These are phyloP conservation scores for Colletotrichum tropicale DNA, from an alignment of 2,329 filamentous ascomycete species.

Conservation along the genomic window DNA sequence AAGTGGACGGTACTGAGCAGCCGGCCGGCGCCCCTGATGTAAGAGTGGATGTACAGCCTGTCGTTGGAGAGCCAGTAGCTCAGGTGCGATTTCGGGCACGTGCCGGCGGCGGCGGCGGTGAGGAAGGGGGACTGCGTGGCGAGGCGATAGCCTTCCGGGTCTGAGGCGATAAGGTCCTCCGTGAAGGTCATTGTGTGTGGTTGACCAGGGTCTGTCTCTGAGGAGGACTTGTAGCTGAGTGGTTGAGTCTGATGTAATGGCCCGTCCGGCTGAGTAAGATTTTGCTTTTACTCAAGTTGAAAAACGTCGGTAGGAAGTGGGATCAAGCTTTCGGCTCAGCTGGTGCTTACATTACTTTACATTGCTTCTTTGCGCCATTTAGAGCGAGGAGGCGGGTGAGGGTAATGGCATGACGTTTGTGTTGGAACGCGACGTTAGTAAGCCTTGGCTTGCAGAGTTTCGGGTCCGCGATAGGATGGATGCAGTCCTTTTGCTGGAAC, in stretches of 20 bases:
- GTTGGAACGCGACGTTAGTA: not conserved
- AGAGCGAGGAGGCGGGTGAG: not conserved
- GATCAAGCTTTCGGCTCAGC: not conserved
- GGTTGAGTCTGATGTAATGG: not conserved
- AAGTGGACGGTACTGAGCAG: conserved; percentile 67
- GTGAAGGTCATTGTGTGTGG: conserved; percentile 44
- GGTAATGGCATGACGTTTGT: not conserved
- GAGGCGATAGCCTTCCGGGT: conserved; percentile 47
- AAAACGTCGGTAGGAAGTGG: not conserved
- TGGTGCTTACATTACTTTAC: not conserved
- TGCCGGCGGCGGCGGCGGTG: conserved; percentile 65
- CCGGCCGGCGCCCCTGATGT: conserved; percentile 70
- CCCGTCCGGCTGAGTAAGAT: not conserved
- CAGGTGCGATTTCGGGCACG: conserved; percentile 58
- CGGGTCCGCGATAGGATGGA: not conserved
- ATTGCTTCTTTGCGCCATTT: not conserved
- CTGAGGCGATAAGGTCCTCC: conserved; percentile 56
- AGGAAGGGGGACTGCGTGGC: conserved; percentile 74
- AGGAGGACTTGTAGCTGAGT: not conserved
- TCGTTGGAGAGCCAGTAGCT: conserved; percentile 75
- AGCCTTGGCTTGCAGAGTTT: conserved; percentile 6
- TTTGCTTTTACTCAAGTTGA: not conserved
- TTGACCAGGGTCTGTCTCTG: fast-evolving
- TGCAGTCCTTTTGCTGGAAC: not conserved
- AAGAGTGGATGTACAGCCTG: conserved; percentile 72